A percentile compares a stretch with the other conserved stretches of the same genome.
Evolutionary conservation across 225 moss, liverwort and hornwort species (phyloP).

Genomic region (Physcomitrellopsis africana): DNA sequence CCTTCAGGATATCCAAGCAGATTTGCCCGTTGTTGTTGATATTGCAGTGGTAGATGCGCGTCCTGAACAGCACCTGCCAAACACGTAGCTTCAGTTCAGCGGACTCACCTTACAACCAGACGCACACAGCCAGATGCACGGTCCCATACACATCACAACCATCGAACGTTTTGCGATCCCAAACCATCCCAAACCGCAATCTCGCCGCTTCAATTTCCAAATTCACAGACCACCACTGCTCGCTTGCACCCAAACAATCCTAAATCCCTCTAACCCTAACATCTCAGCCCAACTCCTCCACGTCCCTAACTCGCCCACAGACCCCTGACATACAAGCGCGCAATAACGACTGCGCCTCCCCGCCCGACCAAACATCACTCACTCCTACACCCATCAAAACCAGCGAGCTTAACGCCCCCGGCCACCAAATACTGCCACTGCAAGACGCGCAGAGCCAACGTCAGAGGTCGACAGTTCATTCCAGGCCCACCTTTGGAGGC

Average conservation of each 20-base stretch:
- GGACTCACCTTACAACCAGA: constrained; percentile 3
- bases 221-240: neutral
- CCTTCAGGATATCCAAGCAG: constrained; percentile 93
- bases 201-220: neutral
- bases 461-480: neutral
- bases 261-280: constrained; percentile 40
- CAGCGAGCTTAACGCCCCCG: constrained; percentile 25
- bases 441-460: neutral
- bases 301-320: constrained; percentile 4
- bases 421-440: neutral
- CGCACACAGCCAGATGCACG: constrained; percentile 23
- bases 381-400: neutral
- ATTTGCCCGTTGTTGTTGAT: constrained; percentile 99
- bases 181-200: constrained; percentile 7
- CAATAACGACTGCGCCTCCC: constrained; percentile 8
- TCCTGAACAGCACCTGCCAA: constrained; percentile 96
- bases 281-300: constrained; percentile 21
- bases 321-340: constrained; percentile 19
- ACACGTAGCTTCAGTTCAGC: constrained; percentile 22
- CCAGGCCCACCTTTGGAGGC: constrained; percentile 86
- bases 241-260: neutral
- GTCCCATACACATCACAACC: neutral
- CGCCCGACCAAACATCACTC: constrained; percentile 5
- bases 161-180: neutral
- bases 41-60: constrained; percentile 98